Base-by-base conservation (phyloP, 2,329 filamentous ascomycete genomes). In the Capronia epimyces region DNA sequence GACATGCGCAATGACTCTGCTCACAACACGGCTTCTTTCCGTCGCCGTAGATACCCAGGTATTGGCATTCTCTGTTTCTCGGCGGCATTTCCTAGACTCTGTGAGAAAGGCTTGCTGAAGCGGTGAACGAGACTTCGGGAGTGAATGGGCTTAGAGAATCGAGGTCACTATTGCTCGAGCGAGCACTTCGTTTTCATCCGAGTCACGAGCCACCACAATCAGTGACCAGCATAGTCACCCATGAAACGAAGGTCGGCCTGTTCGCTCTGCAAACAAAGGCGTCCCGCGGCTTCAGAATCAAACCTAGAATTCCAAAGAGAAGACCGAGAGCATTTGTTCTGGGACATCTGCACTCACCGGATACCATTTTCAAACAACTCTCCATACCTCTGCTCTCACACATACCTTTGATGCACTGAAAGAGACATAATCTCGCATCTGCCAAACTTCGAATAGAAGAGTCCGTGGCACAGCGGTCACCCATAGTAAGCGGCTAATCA, bases 261-360 rank as follows among this genome's bases (percentile, higher is more conserved):
- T 55, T 55, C 55, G 52, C 46, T 44, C 25, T 57, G 52, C 55
- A 57, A 57, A 57, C 55, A 52, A 40, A 45, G 24, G 22, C 25
- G 36, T 32, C 22, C 46, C 46, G 24, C 29, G 41, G 29, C 27
- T 21, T 49, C 43, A 43, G 40, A 39, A 49, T 32, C 52, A 45
- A 55, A 49, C 37, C 29, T 22, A 27, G 31, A 47, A 36, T 49
- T 37, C 31, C 18, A 25, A 43, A 29, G 9, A 27, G 25, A 24
- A 18, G 22, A 40, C 37, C 36, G 22, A 41, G 16, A 7, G 29
- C 40, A 36, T n/a, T 15, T 37, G 16, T 50, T 40, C 31, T 31
- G 20, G 2, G 13, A 36, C 21, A 29, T 37, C 21, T 22, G 41
- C 24, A 47, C 44, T 49, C 27, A 46, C 22, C 46, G 42, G 22